Evolutionary conservation across 129 eudicot species (phyloP).

Genomic region (Flaveria linearis): DNA sequence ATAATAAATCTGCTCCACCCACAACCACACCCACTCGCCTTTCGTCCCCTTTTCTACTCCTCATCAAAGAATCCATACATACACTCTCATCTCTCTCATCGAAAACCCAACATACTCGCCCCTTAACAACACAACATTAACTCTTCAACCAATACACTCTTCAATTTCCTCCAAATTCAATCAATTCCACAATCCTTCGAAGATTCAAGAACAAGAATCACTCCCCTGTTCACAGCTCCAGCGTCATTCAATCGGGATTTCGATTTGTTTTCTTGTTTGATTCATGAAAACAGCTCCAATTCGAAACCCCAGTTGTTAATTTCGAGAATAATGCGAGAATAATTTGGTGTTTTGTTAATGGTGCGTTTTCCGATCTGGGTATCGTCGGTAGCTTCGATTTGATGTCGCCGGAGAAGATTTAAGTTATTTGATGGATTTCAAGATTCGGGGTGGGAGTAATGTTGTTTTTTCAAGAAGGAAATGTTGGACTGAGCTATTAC

Average conservation of each 20-base stretch:
- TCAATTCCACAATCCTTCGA: constrained; percentile 1
- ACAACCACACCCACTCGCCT: constrained; percentile 32
- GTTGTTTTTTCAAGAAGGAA: constrained; percentile 33
- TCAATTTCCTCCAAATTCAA: not conserved
- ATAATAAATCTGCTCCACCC: too few relatives aligned
- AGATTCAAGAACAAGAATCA: not conserved
- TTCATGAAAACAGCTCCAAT: constrained; percentile 21
- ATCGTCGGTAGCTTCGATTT: constrained; percentile 50
- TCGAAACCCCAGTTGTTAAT: constrained; percentile 20
- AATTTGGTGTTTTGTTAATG: constrained; percentile 31
- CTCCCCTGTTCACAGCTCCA: not conserved
- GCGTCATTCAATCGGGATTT: constrained; percentile 1
- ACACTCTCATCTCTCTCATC: constrained; percentile 25
- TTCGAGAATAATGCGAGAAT: constrained; percentile 51
- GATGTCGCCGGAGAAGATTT: constrained; percentile 34
- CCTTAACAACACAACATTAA: constrained; percentile 9
- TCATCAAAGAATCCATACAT: not conserved
- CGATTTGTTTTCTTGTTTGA: constrained; percentile 11
- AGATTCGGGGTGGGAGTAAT: too few relatives aligned
- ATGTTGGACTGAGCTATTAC: constrained; percentile 48
- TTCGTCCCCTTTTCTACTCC: constrained; percentile 32
- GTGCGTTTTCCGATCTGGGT: constrained; percentile 48
- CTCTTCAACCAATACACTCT: constrained; percentile 8
- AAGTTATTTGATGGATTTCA: constrained; percentile 69
- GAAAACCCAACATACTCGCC: not conserved